Evolutionary conservation across 1,284 basidiomycete species (phyloP).

Genomic region (Puccinia horiana): DNA sequence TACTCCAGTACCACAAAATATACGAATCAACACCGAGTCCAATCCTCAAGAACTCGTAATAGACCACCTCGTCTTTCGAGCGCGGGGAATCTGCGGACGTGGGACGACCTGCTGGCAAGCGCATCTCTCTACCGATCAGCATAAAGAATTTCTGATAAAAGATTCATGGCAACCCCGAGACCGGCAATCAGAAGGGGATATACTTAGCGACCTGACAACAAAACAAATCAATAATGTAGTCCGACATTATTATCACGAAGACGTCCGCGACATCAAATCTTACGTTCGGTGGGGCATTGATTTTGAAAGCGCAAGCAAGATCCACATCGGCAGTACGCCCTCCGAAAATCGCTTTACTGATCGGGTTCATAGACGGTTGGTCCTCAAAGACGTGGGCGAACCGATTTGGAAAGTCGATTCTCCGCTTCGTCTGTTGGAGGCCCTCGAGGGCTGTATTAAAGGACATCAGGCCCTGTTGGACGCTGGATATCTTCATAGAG

Average conservation of each 20-base stretch:
- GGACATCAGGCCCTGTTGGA: background rate
- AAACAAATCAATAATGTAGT: background rate
- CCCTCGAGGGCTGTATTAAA: conserved; percentile 2
- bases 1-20: background rate
- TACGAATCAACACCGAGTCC: background rate
- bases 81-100: background rate
- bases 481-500: background rate
- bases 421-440: background rate
- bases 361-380: conserved; percentile 1
- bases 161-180: background rate
- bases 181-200: background rate
- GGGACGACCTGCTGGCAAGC: conserved; percentile 1
- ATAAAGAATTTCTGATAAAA: background rate
- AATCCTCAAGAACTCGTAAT: background rate
- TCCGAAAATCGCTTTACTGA: background rate
- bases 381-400: conserved; percentile 2
- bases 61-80: background rate
- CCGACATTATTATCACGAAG: background rate
- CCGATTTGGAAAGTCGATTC: background rate
- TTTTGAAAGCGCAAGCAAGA: background rate
- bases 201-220: background rate
- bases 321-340: background rate
- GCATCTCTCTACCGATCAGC: background rate
- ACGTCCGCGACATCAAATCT: background rate
- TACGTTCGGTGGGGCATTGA: background rate